These are phyloP conservation scores for Aspergillus tamarii DNA, from an alignment of 2,329 filamentous ascomycete species.

Conservation along the genomic window DNA sequence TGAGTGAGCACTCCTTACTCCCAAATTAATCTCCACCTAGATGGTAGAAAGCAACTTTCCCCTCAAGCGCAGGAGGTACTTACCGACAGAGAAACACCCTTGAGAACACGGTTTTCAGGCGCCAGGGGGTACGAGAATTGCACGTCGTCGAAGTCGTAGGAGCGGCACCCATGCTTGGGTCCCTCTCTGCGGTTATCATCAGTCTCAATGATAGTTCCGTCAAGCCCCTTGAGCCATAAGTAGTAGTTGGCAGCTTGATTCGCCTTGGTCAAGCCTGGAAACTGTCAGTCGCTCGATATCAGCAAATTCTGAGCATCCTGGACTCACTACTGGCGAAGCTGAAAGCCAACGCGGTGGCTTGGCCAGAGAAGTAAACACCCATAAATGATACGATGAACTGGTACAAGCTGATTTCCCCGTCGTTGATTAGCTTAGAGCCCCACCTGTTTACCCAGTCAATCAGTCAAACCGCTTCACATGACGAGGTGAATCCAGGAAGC, in stretches of 20 bases:
- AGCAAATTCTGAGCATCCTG: no score
- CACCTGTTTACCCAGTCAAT: constrained; percentile 47
- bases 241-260: constrained; percentile 55
- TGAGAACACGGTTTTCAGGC: constrained; percentile 29
- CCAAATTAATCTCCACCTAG: not conserved
- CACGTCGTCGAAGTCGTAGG: constrained; percentile 48
- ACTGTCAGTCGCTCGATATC: no score
- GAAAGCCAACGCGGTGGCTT: constrained; percentile 27
- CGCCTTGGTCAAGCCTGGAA: constrained; percentile 51
- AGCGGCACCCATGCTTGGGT: constrained; percentile 32
- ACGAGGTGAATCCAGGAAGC: not conserved
- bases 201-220: constrained; percentile 47
- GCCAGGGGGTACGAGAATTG: constrained; percentile 40
- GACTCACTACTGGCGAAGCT: constrained; percentile 35
- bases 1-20: no score
- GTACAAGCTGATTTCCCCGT: constrained; percentile 44
- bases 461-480: no score
- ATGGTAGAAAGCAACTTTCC: not conserved
- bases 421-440: constrained; percentile 59
- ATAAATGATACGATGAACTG: constrained; percentile 50
- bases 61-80: not conserved
- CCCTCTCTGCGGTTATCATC: constrained; percentile 39
- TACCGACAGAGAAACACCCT: constrained; percentile 30
- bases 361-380: constrained; percentile 44
- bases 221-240: constrained; percentile 46